A percentile compares a stretch with the other conserved stretches of the same genome.
Conservation (phyloP, 2,329 filamentous ascomycete genomes). For the Magnaporthiopsis poae region DNA sequence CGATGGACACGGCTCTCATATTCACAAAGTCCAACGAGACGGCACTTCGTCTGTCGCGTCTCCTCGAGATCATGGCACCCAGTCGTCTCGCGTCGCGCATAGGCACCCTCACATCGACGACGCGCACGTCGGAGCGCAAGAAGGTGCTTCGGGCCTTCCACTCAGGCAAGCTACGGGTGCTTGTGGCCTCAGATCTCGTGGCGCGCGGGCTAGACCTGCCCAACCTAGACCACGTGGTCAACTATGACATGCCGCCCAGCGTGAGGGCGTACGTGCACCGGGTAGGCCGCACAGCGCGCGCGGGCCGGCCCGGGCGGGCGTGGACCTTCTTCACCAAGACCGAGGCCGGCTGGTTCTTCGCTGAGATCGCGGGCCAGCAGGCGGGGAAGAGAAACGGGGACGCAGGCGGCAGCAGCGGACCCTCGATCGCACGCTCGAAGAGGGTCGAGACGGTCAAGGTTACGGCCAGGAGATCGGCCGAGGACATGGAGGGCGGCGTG, state of each 20-base stretch:
- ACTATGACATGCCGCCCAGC: conserved; percentile 82
- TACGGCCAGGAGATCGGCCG: conserved; percentile 32
- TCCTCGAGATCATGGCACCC: conserved; percentile 60
- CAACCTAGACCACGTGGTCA: conserved; percentile 73
- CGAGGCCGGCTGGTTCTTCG: conserved; percentile 88
- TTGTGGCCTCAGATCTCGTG: conserved; percentile 88
- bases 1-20: conserved; percentile 49
- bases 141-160: conserved; percentile 60
- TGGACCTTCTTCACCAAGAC: conserved; percentile 78
- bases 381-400: conserved; percentile 40
- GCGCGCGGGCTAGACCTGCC: conserved; percentile 80
- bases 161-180: conserved; percentile 53
- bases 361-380: conserved; percentile 56
- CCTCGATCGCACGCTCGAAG: conserved; percentile 27
- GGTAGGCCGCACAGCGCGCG: conserved; percentile 81
- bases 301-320: conserved; percentile 62
- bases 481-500: conserved; percentile 19
- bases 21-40: conserved; percentile 88
- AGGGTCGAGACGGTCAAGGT: conserved; percentile 40
- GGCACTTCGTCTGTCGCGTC: conserved; percentile 73
- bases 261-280: conserved; percentile 81
- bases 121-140: conserved; percentile 59
- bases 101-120: conserved; percentile 67
- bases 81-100: conserved; percentile 43
- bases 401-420: conserved; percentile 32